Percentiles rank a stretch among this genome's conserved stretches.
Evolutionary conservation across 805 yeast species (phyloP).

Genomic region (Monosporozyma servazzii): DNA sequence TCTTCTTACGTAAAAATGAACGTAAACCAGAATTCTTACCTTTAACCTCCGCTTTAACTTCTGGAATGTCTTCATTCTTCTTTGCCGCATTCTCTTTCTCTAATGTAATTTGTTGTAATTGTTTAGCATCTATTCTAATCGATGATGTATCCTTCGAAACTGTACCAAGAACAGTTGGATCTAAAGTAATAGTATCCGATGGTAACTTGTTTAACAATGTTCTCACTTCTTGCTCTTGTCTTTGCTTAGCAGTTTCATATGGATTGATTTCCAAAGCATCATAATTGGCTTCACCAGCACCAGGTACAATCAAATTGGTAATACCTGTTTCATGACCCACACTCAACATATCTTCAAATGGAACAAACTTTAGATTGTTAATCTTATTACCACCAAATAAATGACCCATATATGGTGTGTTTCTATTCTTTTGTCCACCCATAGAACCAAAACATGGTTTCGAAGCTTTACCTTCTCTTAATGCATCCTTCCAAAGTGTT

Average conservation of each 20-base stretch:
- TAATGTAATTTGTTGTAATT: slow-evolving; percentile 37
- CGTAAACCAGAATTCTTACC: slow-evolving; percentile 81
- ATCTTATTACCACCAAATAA: slow-evolving; percentile 69
- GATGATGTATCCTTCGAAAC: slow-evolving; percentile 63
- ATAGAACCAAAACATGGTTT: slow-evolving; percentile 44
- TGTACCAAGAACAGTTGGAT: slow-evolving; percentile 79
- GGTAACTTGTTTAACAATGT: slow-evolving; percentile 75
- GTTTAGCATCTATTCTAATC: slow-evolving; percentile 55
- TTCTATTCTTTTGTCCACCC: slow-evolving; percentile 28
- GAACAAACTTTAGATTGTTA: slow-evolving; percentile 65
- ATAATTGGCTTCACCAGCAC: slow-evolving; percentile 95
- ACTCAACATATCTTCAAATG: slow-evolving; percentile 94
- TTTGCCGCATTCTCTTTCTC: slow-evolving; percentile 28
- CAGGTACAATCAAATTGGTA: slow-evolving; percentile 84
- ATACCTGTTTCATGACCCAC: slow-evolving; percentile 75
- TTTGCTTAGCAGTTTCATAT: slow-evolving; percentile 80
- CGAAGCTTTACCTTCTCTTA: slow-evolving; percentile 33
- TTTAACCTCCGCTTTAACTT: slow-evolving; percentile 57
- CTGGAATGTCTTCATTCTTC: slow-evolving; percentile 42
- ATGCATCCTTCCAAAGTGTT: slow-evolving; percentile 84
- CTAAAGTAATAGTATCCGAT: slow-evolving; percentile 87
- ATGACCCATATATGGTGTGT: slow-evolving; percentile 88
- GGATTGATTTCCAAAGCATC: slow-evolving; percentile 93
- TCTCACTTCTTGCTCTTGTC: slow-evolving; percentile 89
- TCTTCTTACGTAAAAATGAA: slow-evolving; percentile 71